phyloP scores from a whole-genome alignment of 257 asterid species.

The Coffea canephora region DNA sequence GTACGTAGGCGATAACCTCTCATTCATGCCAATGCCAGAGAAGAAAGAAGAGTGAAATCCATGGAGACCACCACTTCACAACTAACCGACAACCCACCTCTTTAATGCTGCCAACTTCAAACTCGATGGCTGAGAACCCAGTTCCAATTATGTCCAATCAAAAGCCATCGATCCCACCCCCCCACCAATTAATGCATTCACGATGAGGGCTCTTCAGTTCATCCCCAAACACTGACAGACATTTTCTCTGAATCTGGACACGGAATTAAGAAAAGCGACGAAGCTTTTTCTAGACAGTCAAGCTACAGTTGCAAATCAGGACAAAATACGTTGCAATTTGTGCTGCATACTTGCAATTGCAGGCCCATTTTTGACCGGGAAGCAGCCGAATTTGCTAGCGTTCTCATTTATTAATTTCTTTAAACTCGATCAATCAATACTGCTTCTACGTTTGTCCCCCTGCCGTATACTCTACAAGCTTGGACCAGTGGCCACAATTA shows the following conservation, averaged over 20 bases:
- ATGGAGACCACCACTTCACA: slow-evolving; percentile 5
- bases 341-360: not conserved
- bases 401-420: slow-evolving; percentile 11
- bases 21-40: not conserved
- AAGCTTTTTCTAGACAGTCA: not conserved
- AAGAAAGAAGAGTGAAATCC: not conserved
- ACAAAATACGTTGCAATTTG: slow-evolving; percentile 30
- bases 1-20: not conserved
- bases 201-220: not conserved
- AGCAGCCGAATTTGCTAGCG: slow-evolving; percentile 37
- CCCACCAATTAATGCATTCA: slow-evolving; percentile 12
- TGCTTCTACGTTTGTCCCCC: slow-evolving; percentile 2
- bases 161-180: not conserved
- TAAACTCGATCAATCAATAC: not conserved
- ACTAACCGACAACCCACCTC: slow-evolving; percentile 38
- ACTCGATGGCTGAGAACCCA: slow-evolving; percentile 20
- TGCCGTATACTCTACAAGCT: not conserved
- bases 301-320: not conserved
- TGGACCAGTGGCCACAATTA: not conserved
- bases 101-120: slow-evolving; percentile 29
- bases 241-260: slow-evolving; percentile 43
- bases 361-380: slow-evolving; percentile 15
- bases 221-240: slow-evolving; percentile 21
- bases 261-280: not conserved
- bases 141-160: slow-evolving; percentile 8